Conservation (phyloP, 2,329 filamentous ascomycete genomes). For the Sphaerulina vaccinii region DNA sequence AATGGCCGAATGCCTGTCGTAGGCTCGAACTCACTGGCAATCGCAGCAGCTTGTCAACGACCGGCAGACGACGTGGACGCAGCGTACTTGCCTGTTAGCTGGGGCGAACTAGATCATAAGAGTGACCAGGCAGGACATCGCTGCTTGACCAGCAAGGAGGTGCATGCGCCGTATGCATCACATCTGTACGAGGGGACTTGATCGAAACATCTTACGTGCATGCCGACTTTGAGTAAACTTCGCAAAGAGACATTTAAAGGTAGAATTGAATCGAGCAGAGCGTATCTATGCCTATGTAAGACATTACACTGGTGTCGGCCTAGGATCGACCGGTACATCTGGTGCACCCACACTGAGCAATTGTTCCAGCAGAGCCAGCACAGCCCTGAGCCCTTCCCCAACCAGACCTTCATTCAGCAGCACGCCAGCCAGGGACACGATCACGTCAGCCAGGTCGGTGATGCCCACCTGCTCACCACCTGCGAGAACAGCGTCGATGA, state of each 20-base stretch:
- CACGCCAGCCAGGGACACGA: not conserved
- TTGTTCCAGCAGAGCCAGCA: not conserved
- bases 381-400: not conserved
- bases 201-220: no score
- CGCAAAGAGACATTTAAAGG: no score
- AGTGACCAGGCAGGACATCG: slow-evolving; percentile 23
- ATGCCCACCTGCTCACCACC: not conserved
- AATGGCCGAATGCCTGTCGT: slow-evolving; percentile 12
- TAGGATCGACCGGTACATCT: not conserved
- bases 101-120: slow-evolving; percentile 20
- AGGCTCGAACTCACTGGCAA: slow-evolving; percentile 10
- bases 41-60: slow-evolving; percentile 26
- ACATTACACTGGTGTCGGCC: slow-evolving; percentile 53
- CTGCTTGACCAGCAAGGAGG: slow-evolving; percentile 20
- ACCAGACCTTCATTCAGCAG: not conserved
- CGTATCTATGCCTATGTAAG: no score
- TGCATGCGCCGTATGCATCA: slow-evolving; percentile 51
- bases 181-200: no score
- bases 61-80: slow-evolving; percentile 23
- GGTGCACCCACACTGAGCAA: not conserved
- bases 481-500: not conserved
- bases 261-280: no score
- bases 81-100: slow-evolving; percentile 21
- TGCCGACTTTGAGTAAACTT: no score
- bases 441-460: not conserved